These are phyloP conservation scores for Litsea cubeba DNA, from an alignment of 164 flowering plant genomes.

Conservation along the genomic window DNA sequence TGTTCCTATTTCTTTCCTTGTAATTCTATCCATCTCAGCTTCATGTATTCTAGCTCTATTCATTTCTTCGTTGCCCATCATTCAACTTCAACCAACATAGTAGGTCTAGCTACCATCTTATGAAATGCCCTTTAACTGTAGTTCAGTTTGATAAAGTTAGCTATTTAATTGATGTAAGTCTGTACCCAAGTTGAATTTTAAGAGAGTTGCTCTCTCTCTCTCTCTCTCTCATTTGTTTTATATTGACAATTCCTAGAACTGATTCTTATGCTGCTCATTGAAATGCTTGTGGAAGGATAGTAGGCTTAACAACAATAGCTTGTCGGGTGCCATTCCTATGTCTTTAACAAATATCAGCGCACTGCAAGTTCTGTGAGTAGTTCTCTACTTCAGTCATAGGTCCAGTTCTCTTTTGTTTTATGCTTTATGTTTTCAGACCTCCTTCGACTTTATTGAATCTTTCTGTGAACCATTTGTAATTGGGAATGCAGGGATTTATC, in stretches of 20 bases:
- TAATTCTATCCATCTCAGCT: too few relatives aligned
- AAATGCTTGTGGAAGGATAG: conserved; percentile 42
- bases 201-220: background rate
- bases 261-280: conserved; percentile 9
- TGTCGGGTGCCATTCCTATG: conserved; percentile 52
- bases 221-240: background rate
- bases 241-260: background rate
- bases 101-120: too few relatives aligned
- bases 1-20: too few relatives aligned
- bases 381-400: background rate
- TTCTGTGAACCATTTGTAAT: background rate
- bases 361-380: conserved; percentile 62
- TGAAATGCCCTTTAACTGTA: too few relatives aligned
- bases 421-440: background rate
- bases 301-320: conserved; percentile 67
- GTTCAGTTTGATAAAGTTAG: too few relatives aligned
- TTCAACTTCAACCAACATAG: too few relatives aligned
- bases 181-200: too few relatives aligned
- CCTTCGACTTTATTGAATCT: background rate
- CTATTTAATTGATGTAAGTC: too few relatives aligned
- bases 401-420: background rate
- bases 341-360: conserved; percentile 47
- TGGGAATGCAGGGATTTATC: conserved; percentile 55
- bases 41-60: too few relatives aligned
- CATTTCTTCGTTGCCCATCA: too few relatives aligned